Conservation (phyloP, 768 basidiomycete genomes). For the Boletus edulis region DNA sequence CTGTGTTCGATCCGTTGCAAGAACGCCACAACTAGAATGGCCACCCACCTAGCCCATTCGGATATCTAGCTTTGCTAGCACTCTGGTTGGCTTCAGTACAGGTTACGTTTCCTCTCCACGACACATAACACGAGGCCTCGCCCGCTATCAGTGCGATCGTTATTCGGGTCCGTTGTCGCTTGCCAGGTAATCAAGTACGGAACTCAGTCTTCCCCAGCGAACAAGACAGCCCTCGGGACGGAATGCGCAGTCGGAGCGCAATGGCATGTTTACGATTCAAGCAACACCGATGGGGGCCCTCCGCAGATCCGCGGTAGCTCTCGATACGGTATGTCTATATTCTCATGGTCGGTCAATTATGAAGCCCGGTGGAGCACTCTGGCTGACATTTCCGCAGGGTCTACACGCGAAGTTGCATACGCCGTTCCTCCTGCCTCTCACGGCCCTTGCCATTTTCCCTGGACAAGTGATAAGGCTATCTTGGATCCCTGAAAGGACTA, state of each 20-base stretch:
- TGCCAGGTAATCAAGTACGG: not conserved
- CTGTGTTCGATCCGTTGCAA: not conserved
- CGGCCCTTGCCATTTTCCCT: conserved; percentile 13
- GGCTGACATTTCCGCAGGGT: conserved; percentile 17
- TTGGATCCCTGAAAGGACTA: conserved; percentile 27
- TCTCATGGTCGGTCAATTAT: conserved; percentile 22
- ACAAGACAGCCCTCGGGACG: conserved; percentile 14
- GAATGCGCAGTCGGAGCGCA: conserved; percentile 2
- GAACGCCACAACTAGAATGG: not conserved
- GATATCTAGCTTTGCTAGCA: no score
- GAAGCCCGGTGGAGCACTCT: conserved; percentile 20
- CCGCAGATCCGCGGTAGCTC: conserved; percentile 31
- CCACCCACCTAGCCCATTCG: no score
- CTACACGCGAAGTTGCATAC: conserved; percentile 21
- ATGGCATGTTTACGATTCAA: conserved; percentile 2
- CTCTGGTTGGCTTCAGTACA: not conserved
- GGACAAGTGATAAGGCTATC: conserved; percentile 29
- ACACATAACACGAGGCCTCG: conserved; percentile 6
- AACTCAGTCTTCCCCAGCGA: not conserved
- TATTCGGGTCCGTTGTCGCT: conserved; percentile 13
- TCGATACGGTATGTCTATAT: conserved; percentile 17
- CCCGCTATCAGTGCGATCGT: not conserved
- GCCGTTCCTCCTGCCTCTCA: conserved; percentile 27
- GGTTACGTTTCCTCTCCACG: not conserved
- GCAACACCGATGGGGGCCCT: not conserved